Conservation (phyloP, 306 rosid genomes). For the Dalbergia cultrata region DNA sequence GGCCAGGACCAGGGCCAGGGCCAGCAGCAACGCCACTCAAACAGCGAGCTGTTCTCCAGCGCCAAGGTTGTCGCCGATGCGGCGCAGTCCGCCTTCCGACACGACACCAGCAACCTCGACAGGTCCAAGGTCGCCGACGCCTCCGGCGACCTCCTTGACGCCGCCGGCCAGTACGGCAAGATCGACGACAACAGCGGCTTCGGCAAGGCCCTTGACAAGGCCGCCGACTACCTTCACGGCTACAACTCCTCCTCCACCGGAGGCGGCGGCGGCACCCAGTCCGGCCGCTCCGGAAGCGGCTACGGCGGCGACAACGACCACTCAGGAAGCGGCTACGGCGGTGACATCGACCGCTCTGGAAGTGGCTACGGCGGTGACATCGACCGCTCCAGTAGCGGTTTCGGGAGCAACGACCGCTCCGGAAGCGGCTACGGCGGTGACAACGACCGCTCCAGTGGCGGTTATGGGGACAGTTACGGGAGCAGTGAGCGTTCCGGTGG, state of each 20-base stretch:
- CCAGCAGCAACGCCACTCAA: constrained; percentile 35
- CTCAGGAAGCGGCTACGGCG: neutral
- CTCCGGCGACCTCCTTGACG: constrained; percentile 49
- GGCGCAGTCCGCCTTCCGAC: constrained; percentile 33
- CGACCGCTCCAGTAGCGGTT: neutral
- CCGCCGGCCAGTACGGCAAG: constrained; percentile 44
- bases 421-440: neutral
- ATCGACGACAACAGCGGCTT: constrained; percentile 50
- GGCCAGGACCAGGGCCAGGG: neutral
- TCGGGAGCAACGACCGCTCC: neutral
- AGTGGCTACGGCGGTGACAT: neutral
- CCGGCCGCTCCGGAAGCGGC: neutral
- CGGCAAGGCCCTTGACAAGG: constrained; percentile 47
- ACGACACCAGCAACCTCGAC: constrained; percentile 45
- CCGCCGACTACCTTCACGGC: constrained; percentile 47
- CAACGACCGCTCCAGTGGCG: neutral
- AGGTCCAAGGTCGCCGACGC: constrained; percentile 55
- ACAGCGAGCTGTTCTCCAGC: constrained; percentile 49
- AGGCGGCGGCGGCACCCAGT: neutral
- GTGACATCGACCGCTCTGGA: neutral
- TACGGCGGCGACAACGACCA: neutral
- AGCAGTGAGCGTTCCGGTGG: neutral
- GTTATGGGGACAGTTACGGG: neutral
- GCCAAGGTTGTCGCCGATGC: constrained; percentile 62
- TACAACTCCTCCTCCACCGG: neutral